Base-by-base conservation (phyloP, 2,329 filamentous ascomycete genomes). In the Aspergillus brasiliensis region DNA sequence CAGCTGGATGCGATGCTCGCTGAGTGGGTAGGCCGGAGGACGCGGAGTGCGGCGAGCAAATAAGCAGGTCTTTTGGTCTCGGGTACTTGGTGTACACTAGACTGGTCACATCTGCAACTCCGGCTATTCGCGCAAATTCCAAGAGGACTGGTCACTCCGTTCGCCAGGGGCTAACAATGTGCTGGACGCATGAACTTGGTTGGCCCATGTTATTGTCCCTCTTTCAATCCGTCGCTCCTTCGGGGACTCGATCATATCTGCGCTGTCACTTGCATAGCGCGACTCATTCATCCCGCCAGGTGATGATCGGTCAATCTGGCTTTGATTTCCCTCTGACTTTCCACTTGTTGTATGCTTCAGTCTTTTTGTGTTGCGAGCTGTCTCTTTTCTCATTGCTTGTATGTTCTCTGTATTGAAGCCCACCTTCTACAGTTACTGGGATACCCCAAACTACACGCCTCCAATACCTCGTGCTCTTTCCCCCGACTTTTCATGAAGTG, bases 1-100 rank as follows among this genome's bases (percentile, higher is more conserved):
- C 89, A 94, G 83, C 84, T 98, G 66, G 94, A 99, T 78, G 87
- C 90, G 19, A 88, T 97, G 85, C 84, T 97, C 47, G 89, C 89
- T 66, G 88, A 91, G 70, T 93, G 91, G 88, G 82, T 96, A 64
- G 76, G 80, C 52, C 80, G 78, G 61, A 80, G 81, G 62, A 57
- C 68, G 49, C 72, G 66, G 37, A 69, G 59, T 52, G 63, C 68
- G 21, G 57, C 62, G 6, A 58, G 61, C 46, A 71, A 65, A 62
- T 62, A 25, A 62, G 27, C 48, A n/a, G 38, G 44, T 48, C 31
- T 51, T 34, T 47, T 31, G 11, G 40, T 47, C 42, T 42, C 25
- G 46, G 34, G 25, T 25, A 19, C 51, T 19, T 46, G 23, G 49
- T 51, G 17, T 51, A 44, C 37, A 37, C 23, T 42, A 44, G 48